A percentile compares a stretch with the other conserved stretches of the same genome.
Conservation (phyloP, 75 land plant genomes). For the Pinus tabuliformis region DNA sequence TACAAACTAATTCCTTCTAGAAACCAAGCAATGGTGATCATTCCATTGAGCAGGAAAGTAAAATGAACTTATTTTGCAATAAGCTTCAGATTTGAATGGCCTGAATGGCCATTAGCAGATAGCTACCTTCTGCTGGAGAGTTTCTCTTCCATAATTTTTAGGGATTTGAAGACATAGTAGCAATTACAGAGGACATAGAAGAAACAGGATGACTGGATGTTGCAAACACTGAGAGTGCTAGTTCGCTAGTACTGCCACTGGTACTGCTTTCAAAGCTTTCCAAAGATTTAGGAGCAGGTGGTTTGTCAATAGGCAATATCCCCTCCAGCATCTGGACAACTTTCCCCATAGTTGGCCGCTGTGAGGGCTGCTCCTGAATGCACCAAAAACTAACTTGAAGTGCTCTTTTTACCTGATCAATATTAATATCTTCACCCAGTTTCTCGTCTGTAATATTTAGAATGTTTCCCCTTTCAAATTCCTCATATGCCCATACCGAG, state of each 20-base stretch:
- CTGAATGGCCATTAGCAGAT: too few species aligned
- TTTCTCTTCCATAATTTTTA: too few species aligned
- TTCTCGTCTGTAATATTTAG: constrained; percentile 49
- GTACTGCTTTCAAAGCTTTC: constrained; percentile 24
- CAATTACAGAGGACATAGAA: constrained; percentile 28
- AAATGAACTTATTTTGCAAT: too few species aligned
- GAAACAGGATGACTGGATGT: constrained; percentile 31
- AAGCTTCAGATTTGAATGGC: too few species aligned
- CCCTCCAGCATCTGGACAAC: constrained; percentile 89
- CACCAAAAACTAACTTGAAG: constrained; percentile 77
- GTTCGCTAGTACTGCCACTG: constrained; percentile 27
- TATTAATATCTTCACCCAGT: constrained; percentile 26
- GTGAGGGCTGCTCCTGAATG: constrained; percentile 78
- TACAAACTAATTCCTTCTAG: too few species aligned
- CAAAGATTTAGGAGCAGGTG: constrained; percentile 53
- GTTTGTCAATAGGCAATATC: constrained; percentile 42
- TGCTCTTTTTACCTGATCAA: constrained; percentile 51
- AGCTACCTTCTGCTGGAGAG: too few species aligned
- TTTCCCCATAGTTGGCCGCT: constrained; percentile 76
- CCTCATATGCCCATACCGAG: constrained; percentile 78
- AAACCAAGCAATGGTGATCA: too few species aligned
- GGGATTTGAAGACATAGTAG: too few species aligned
- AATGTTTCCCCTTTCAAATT: constrained; percentile 58
- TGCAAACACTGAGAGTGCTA: constrained; percentile 25
- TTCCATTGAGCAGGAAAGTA: too few species aligned